Conservation (phyloP, 768 basidiomycete genomes). For the Boletus sp. region DNA sequence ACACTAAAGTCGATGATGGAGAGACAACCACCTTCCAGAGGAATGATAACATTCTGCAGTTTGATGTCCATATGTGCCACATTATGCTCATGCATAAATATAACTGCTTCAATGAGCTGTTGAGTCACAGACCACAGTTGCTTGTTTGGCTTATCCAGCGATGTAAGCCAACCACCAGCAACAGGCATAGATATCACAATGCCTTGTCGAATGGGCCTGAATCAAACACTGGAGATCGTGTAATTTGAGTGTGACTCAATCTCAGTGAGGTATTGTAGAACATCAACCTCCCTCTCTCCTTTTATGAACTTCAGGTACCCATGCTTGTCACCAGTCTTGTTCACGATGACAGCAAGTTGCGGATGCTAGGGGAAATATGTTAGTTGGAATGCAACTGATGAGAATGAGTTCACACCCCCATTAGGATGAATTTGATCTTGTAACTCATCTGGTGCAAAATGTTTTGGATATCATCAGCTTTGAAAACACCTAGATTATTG, state of each 20-base stretch:
- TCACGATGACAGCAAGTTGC: constrained; percentile 2
- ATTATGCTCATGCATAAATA: constrained; percentile 14
- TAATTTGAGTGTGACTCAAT: constrained; percentile 7
- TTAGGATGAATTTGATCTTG: no score
- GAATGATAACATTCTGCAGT: not conserved
- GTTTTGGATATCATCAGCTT: no score
- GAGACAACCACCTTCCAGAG: not conserved
- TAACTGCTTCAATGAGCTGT: constrained; percentile 3
- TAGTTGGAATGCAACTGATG: not conserved
- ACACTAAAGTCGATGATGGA: not conserved
- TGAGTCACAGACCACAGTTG: not conserved
- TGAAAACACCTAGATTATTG: no score
- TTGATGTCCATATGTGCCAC: constrained; percentile 21
- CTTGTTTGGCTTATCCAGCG: not conserved
- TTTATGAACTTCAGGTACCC: constrained; percentile 13
- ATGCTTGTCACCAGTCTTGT: not conserved
- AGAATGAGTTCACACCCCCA: no score
- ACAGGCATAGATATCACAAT: not conserved
- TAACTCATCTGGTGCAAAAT: no score
- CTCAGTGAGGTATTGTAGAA: constrained; percentile 7
- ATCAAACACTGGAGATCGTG: constrained; percentile 5
- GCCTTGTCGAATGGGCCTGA: constrained; percentile 2
- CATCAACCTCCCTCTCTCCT: constrained; percentile 1
- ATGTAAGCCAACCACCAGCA: not conserved
- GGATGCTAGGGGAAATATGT: constrained; percentile 12